A percentile compares a stretch with the other conserved stretches of the same genome.
phyloP scores from a whole-genome alignment of 2,329 filamentous ascomycete species.

The Cercospora sesami region DNA sequence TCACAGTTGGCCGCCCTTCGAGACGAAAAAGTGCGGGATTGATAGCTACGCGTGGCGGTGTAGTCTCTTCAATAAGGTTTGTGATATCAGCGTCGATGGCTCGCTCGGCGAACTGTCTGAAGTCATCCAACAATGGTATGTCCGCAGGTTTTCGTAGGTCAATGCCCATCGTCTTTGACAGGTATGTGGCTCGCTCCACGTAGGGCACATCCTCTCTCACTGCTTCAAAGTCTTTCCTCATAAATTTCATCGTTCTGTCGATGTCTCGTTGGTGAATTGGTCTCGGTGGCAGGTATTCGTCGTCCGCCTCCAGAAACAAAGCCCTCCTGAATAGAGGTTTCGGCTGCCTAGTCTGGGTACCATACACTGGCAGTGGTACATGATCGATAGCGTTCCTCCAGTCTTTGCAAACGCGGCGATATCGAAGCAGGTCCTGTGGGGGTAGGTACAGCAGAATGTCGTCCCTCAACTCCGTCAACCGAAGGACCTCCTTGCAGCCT shows the following conservation, averaged over 20 bases:
- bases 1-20: not conserved
- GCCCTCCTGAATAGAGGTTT: not conserved
- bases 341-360: not conserved
- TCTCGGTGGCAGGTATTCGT: not conserved
- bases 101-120: not conserved
- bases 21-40: not conserved
- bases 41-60: not conserved
- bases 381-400: not conserved
- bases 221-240: not conserved
- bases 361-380: not conserved
- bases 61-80: fast-evolving
- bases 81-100: not conserved
- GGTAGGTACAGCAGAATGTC: not conserved
- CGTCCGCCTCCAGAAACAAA: not conserved
- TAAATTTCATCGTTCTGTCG: not conserved
- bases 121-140: not conserved
- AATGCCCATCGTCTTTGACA: not conserved
- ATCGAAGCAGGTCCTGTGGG: not conserved
- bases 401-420: not conserved
- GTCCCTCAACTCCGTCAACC: not conserved
- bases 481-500: not conserved
- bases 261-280: not conserved
- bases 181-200: not conserved
- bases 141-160: not conserved
- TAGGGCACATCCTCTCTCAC: not conserved